Evolutionary conservation across 1,284 basidiomycete species (phyloP).

Genomic region (Flammula alnicola): DNA sequence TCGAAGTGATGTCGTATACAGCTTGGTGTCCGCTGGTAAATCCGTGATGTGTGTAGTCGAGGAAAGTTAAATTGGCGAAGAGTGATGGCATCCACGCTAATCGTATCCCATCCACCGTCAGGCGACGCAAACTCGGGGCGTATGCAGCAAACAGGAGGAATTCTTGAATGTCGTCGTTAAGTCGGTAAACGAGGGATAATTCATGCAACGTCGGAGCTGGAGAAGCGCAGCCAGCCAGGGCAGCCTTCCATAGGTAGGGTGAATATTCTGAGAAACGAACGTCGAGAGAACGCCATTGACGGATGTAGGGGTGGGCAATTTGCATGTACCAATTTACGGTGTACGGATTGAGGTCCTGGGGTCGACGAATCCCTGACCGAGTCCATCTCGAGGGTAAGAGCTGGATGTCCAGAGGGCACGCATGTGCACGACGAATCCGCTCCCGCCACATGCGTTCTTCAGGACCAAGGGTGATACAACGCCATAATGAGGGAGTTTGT

Average conservation of each 20-base stretch:
- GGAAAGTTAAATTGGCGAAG: constrained; percentile 59
- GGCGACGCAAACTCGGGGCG: constrained; percentile 57
- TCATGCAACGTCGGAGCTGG: constrained; percentile 54
- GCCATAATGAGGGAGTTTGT: constrained; percentile 63
- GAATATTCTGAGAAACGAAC: constrained; percentile 58
- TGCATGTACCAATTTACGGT: constrained; percentile 64
- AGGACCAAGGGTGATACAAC: constrained; percentile 53
- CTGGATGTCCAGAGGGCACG: constrained; percentile 61
- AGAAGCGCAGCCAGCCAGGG: constrained; percentile 46
- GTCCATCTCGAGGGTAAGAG: constrained; percentile 41
- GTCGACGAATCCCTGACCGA: constrained; percentile 29
- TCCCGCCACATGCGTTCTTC: constrained; percentile 61
- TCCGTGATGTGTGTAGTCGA: constrained; percentile 67
- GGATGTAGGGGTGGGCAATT: constrained; percentile 52
- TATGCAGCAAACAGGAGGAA: constrained; percentile 66
- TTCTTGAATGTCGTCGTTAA: constrained; percentile 69
- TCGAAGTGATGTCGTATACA: constrained; percentile 49
- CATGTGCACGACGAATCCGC: constrained; percentile 58
- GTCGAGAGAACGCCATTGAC: constrained; percentile 62
- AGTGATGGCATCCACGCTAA: constrained; percentile 63
- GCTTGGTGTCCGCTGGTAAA: constrained; percentile 52
- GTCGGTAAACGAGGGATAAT: constrained; percentile 60
- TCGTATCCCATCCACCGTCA: constrained; percentile 65
- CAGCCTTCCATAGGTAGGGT: constrained; percentile 68
- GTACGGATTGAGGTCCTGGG: constrained; percentile 48